These are phyloP conservation scores for Candida chilensis DNA, from an alignment of 805 yeast species.

Conservation along the genomic window DNA sequence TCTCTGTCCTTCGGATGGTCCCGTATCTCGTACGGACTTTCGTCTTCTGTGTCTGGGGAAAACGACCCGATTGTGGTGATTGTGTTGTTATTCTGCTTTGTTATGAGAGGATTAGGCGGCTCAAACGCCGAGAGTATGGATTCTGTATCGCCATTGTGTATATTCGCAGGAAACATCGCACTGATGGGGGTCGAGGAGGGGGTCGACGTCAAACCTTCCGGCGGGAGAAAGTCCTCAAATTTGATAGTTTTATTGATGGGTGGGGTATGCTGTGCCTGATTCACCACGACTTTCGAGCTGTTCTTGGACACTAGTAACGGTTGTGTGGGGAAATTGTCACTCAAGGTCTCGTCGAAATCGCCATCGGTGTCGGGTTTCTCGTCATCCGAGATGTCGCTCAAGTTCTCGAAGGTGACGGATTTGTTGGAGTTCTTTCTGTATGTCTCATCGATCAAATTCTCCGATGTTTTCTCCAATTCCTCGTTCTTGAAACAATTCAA, in stretches of 20 bases:
- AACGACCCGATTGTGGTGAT: neutral
- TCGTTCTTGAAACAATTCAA: constrained; percentile 90
- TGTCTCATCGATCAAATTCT: constrained; percentile 2
- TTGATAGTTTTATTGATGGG: constrained; percentile 1
- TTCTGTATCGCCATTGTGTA: too few relatives aligned
- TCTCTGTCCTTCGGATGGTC: too few relatives aligned
- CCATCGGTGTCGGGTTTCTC: constrained; percentile 19
- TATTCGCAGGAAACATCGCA: too few relatives aligned
- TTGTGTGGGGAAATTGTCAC: constrained; percentile 26
- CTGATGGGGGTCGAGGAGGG: too few relatives aligned
- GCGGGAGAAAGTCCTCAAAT: too few relatives aligned
- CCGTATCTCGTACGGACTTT: too few relatives aligned
- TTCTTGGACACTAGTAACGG: constrained; percentile 23
- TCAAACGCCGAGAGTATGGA: too few relatives aligned
- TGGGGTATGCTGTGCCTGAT: neutral
- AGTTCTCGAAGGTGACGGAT: constrained; percentile 29
- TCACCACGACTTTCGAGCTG: too few relatives aligned
- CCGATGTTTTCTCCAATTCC: constrained; percentile 35
- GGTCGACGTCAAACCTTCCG: too few relatives aligned
- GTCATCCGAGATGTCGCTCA: constrained; percentile 12
- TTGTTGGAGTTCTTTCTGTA: constrained; percentile 9
- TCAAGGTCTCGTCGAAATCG: constrained; percentile 27
- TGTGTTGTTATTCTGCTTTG: neutral
- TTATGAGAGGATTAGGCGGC: too few relatives aligned
- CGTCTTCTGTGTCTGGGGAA: neutral